Conservation (phyloP, 805 yeast genomes). For the Wickerhamiella shivajii region DNA sequence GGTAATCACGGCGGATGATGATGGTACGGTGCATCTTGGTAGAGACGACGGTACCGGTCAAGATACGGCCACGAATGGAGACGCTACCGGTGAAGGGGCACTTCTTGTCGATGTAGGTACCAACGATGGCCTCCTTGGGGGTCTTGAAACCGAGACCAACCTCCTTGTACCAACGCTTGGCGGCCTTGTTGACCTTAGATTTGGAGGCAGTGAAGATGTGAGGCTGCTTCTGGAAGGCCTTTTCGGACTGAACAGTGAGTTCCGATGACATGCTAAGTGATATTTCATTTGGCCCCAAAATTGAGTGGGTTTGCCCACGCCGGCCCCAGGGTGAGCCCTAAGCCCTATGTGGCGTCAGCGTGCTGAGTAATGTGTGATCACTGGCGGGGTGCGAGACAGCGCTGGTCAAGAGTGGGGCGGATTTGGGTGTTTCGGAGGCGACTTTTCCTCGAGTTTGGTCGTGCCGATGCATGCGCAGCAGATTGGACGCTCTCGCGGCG, state of each 20-base stretch:
- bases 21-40: constrained; percentile 99
- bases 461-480: too few species aligned
- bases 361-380: too few species aligned
- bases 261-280: constrained; percentile 96
- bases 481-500: too few species aligned
- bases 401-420: too few species aligned
- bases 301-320: too few species aligned
- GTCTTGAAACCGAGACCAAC: constrained; percentile 99
- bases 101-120: constrained; percentile 98
- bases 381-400: too few species aligned
- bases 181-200: constrained; percentile 94
- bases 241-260: constrained; percentile 99
- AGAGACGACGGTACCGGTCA: constrained; percentile 98
- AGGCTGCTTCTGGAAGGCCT: constrained; percentile 99
- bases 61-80: constrained; percentile 98
- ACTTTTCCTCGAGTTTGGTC: too few species aligned
- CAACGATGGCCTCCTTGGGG: constrained; percentile 97
- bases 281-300: too few species aligned
- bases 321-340: too few species aligned
- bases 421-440: too few species aligned
- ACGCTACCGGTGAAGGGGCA: constrained; percentile 97
- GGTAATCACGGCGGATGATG: constrained; percentile 99
- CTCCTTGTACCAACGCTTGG: constrained; percentile 99
- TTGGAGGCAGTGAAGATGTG: constrained; percentile 99
- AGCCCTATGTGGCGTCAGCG: too few species aligned